Conservation (phyloP, 306 rosid species). For the Pyrus betulifolia region DNA sequence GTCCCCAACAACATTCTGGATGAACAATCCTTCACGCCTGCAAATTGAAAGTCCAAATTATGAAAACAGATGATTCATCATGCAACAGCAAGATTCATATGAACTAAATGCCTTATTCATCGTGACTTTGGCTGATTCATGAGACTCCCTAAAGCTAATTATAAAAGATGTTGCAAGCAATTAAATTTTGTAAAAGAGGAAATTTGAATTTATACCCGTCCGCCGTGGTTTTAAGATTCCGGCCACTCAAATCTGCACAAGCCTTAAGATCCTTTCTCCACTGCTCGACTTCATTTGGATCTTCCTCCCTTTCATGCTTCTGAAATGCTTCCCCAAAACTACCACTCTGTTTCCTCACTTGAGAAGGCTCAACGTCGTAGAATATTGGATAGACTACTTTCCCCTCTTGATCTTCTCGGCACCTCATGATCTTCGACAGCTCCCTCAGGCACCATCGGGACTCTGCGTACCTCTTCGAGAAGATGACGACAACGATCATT, state of each 20-base stretch:
- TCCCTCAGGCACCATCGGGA: neutral
- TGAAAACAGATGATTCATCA: neutral
- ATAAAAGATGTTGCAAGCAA: too few relatives aligned
- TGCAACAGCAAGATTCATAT: neutral
- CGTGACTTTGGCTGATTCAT: too few relatives aligned
- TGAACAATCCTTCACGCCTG: neutral
- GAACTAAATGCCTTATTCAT: neutral
- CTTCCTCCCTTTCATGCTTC: neutral
- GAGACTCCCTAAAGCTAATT: too few relatives aligned
- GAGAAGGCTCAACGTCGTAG: neutral
- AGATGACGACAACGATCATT: neutral
- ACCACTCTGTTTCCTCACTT: neutral
- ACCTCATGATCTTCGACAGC: neutral
- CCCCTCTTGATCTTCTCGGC: neutral
- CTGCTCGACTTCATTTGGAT: neutral
- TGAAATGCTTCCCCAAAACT: neutral
- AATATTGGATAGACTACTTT: neutral
- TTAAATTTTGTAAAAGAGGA: too few relatives aligned
- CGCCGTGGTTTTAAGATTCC: neutral
- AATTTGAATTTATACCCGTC: neutral
- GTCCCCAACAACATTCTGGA: neutral
- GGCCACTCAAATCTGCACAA: neutral
- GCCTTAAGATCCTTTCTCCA: neutral
- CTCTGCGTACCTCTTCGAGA: neutral
- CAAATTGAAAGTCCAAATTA: neutral